These are phyloP conservation scores for Kazachstania sp. DNA, from an alignment of 1,139 yeast species.

Conservation along the genomic window DNA sequence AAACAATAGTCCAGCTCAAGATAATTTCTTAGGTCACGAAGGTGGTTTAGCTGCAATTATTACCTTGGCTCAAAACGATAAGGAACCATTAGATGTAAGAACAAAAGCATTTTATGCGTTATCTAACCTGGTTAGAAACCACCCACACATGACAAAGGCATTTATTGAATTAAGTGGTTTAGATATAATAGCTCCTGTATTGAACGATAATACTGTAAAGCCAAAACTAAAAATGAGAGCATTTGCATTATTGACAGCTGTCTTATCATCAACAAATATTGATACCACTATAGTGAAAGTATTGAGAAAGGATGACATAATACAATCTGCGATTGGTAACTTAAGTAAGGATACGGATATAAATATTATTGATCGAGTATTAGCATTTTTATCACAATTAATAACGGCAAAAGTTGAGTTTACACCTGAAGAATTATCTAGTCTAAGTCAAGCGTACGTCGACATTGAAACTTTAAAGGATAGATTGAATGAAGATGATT, in stretches of 20 bases:
- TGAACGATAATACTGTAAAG: slow-evolving; percentile 16
- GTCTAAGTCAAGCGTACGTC: slow-evolving; percentile 37
- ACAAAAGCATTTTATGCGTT: slow-evolving; percentile 71
- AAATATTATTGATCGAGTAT: slow-evolving; percentile 52
- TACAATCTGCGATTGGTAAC: slow-evolving; percentile 33
- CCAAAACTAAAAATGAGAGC: slow-evolving; percentile 45
- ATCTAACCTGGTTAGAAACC: slow-evolving; percentile 68
- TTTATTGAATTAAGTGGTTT: slow-evolving; percentile 63
- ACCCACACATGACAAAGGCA: slow-evolving; percentile 42
- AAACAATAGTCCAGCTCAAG: slow-evolving; percentile 71
- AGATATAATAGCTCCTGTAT: slow-evolving; percentile 35
- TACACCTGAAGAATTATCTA: slow-evolving; percentile 38
- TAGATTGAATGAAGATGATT: slow-evolving; percentile 47
- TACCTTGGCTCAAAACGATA: slow-evolving; percentile 31
- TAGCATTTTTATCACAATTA: slow-evolving; percentile 46
- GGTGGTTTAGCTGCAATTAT: slow-evolving; percentile 44
- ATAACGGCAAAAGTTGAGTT: slow-evolving; percentile 42
- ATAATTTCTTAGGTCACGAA: slow-evolving; percentile 46
- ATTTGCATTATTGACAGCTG: slow-evolving; percentile 49
- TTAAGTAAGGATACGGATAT: slow-evolving; percentile 39
- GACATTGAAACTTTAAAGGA: slow-evolving; percentile 39
- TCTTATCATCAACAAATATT: slow-evolving; percentile 43
- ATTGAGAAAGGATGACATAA: slow-evolving; percentile 38
- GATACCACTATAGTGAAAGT: slow-evolving; percentile 32
- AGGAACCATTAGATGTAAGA: slow-evolving; percentile 35